Evolutionary conservation across 2,329 filamentous ascomycete species (phyloP).

Genomic region (Colletotrichum plurivorum): DNA sequence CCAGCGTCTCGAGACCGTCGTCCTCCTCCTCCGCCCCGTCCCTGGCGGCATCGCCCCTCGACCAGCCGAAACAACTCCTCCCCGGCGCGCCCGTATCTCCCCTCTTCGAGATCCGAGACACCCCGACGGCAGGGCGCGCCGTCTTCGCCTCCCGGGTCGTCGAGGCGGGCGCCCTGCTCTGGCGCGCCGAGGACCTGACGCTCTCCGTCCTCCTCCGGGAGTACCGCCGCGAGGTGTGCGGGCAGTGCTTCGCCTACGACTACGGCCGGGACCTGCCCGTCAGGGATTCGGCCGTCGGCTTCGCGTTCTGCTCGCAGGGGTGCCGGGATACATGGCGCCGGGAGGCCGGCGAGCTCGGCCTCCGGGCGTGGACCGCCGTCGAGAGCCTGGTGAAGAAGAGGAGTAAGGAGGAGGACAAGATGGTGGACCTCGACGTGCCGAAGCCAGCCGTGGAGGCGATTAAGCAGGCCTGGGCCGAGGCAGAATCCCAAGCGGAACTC

Average conservation of each 20-base stretch:
- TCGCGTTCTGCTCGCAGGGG: slow-evolving; percentile 29
- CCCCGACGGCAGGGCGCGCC: slow-evolving; percentile 33
- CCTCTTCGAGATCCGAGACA: slow-evolving; percentile 33
- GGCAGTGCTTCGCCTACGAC: slow-evolving; percentile 33
- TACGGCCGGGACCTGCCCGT: slow-evolving; percentile 26
- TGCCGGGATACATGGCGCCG: slow-evolving; percentile 17
- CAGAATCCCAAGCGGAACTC: slow-evolving; percentile 21
- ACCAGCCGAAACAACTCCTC: neutral
- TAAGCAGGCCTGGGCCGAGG: slow-evolving; percentile 16
- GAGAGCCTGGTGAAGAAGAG: slow-evolving; percentile 30
- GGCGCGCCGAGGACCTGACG: slow-evolving; percentile 34
- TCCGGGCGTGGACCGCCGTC: slow-evolving; percentile 33
- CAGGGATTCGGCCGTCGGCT: slow-evolving; percentile 28
- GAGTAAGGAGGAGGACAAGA: slow-evolving; percentile 15
- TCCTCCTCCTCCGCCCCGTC: slow-evolving; percentile 30
- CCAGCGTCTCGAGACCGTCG: slow-evolving; percentile 46
- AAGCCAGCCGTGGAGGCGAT: slow-evolving; percentile 12
- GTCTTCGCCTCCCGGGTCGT: slow-evolving; percentile 26
- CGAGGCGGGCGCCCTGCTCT: slow-evolving; percentile 13
- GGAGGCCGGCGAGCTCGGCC: slow-evolving; percentile 26
- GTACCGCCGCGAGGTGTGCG: slow-evolving; percentile 37
- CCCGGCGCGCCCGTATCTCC: slow-evolving; percentile 23
- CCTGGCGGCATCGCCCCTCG: neutral
- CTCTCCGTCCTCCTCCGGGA: slow-evolving; percentile 30
- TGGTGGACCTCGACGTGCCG: slow-evolving; percentile 22